Percentiles rank a stretch among this genome's conserved stretches.
Conservation (phyloP, 768 basidiomycete species). For the Pleurotus platypus region DNA sequence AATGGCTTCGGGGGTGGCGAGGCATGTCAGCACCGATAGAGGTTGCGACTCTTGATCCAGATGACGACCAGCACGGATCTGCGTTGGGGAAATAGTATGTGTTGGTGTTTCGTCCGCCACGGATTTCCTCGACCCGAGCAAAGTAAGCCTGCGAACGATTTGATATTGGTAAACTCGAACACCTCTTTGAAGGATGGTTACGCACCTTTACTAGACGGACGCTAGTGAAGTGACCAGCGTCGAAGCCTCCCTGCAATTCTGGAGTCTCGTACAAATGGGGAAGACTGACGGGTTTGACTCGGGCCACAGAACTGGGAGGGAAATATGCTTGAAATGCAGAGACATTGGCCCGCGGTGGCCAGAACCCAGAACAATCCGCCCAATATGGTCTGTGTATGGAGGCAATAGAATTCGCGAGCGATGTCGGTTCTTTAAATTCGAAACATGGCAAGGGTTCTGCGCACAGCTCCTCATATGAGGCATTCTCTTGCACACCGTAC, state of each 20-base stretch:
- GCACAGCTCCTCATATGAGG: background rate
- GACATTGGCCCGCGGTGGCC: background rate
- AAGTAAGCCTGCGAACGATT: constrained; percentile 49
- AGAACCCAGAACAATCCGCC: background rate
- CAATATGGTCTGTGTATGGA: background rate
- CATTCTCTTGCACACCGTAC: background rate
- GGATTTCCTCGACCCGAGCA: constrained; percentile 54
- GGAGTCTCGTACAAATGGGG: constrained; percentile 61
- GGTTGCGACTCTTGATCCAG: constrained; percentile 53
- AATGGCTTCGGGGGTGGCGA: background rate
- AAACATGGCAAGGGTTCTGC: background rate
- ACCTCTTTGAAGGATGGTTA: too few relatives aligned
- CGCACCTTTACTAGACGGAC: constrained; percentile 60
- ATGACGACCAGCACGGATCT: constrained; percentile 56
- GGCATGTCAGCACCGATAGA: constrained; percentile 34
- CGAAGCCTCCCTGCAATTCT: constrained; percentile 51
- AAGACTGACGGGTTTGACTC: background rate
- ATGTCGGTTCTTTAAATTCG: background rate
- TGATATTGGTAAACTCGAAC: too few relatives aligned
- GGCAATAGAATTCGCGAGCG: background rate
- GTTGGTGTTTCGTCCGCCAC: constrained; percentile 48
- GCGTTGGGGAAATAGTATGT: constrained; percentile 44
- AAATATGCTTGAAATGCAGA: background rate
- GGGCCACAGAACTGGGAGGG: background rate
- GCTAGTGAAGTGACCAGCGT: constrained; percentile 48